Base-by-base conservation (phyloP, 1,284 basidiomycete species). In the Rhodotorula sp. region DNA sequence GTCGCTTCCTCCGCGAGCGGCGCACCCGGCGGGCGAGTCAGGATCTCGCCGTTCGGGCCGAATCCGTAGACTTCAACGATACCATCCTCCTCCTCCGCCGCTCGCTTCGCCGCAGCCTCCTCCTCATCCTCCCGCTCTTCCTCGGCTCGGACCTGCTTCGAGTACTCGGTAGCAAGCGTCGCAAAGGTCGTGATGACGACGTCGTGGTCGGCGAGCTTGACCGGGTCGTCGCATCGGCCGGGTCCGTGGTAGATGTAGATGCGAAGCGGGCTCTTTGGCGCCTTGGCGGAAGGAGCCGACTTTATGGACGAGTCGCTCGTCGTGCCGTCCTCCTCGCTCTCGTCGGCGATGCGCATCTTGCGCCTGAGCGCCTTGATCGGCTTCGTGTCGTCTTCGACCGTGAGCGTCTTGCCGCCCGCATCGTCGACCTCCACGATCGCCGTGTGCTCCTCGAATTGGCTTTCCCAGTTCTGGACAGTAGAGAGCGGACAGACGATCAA, bases 391-490 rank as follows among this genome's bases (percentile, higher is more conserved):
- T 76, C 53, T 47, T 71, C 64, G 50, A 67, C 55, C 28, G 65
- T 63, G 69, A 63, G 53, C 66, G 72, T 54, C 76, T 78, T 37
- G 71, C 72, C 18, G 69, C 76, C 64, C 63, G 34, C 30, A 70
- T 72, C 24, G 77, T 77, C 13, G 74, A 85, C 91, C 65, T 88
- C 86, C 20, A 92, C 91, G 69, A 86, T 86, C 92, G 92, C 56
- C 93, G 76, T 80, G 81, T 99, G 96, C 79, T 98, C 94, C 69
- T 88, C 86, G 79, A 99, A 91, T 80, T 99, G 96, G 73, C 96
- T 92, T 81, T 99, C 95, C 96, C 96, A 99, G 78, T 98, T 99
- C 57, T 91, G 88, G 1, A 99, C 92, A 2, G 96, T 97, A 30
- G 93, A 95, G 64, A 99, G 84, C 13, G 96, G 96, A 76, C 96